phyloP scores from a whole-genome alignment of 305 asterid genomes.

The Stenogyne calaminthoides region DNA sequence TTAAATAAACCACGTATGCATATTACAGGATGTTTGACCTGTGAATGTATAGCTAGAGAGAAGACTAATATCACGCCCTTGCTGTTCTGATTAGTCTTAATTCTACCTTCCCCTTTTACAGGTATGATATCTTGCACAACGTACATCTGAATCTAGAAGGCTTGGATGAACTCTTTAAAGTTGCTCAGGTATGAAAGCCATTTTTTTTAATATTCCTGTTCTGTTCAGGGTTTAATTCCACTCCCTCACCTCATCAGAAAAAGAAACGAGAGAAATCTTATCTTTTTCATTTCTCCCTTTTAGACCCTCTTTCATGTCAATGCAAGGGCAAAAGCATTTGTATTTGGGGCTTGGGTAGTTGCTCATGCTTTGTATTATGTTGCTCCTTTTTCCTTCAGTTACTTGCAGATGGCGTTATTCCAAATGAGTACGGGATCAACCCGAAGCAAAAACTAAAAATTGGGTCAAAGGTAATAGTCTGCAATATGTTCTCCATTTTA shows the following conservation, averaged over 20 bases:
- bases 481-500: conserved; percentile 9
- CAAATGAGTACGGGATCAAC: conserved; percentile 97
- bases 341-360: conserved; percentile 6
- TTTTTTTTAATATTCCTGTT: conserved; percentile 8
- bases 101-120: conserved; percentile 29
- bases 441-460: conserved; percentile 87
- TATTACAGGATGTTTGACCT: conserved; percentile 14
- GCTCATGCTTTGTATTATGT: conserved; percentile 22
- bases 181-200: conserved; percentile 78
- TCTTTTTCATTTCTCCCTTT: background rate
- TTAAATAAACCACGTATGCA: background rate
- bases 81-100: conserved; percentile 20
- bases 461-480: conserved; percentile 77
- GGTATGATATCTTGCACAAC: conserved; percentile 97
- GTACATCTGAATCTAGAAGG: conserved; percentile 86
- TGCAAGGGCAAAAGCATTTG: conserved; percentile 4
- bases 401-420: conserved; percentile 99
- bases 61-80: conserved; percentile 15
- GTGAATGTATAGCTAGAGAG: conserved; percentile 23
- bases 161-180: conserved; percentile 79
- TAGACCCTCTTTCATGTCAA: background rate
- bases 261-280: background rate
- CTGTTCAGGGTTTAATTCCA: conserved; percentile 13
- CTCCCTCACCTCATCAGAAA: background rate
- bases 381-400: conserved; percentile 46